Evolutionary conservation across 495 filamentous ascomycete genomes (phyloP).

Genomic region (Aspergillus homomorphus): DNA sequence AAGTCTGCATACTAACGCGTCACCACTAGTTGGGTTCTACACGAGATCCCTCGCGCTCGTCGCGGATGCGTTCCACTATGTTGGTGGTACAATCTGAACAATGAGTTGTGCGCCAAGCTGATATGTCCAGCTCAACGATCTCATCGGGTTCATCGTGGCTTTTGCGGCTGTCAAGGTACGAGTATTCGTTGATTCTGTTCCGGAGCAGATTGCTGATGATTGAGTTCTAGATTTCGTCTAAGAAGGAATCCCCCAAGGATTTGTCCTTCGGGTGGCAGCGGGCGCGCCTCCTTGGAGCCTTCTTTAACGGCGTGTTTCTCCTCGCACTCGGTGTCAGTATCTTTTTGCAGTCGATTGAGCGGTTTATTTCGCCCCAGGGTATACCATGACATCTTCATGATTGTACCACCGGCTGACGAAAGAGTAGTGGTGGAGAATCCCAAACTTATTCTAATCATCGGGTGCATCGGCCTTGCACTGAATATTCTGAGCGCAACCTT

Average conservation of each 20-base stretch:
- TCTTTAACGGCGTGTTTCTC: slow-evolving; percentile 88
- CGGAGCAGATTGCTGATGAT: neutral
- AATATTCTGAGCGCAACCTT: slow-evolving; percentile 72
- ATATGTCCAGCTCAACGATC: slow-evolving; percentile 69
- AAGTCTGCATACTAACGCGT: slow-evolving; percentile 12
- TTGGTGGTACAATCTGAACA: slow-evolving; percentile 39
- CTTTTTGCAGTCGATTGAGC: slow-evolving; percentile 80
- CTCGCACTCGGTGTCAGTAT: slow-evolving; percentile 85
- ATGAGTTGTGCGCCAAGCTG: no score
- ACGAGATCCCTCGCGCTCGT: slow-evolving; percentile 84
- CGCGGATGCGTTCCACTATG: slow-evolving; percentile 93
- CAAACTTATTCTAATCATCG: slow-evolving; percentile 71
- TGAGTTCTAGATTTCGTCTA: slow-evolving; percentile 27
- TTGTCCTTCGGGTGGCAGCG: slow-evolving; percentile 68
- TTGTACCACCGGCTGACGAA: slow-evolving; percentile 14
- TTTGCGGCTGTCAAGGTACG: slow-evolving; percentile 77
- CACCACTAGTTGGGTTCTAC: slow-evolving; percentile 59
- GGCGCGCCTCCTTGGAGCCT: slow-evolving; percentile 80
- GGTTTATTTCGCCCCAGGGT: slow-evolving; percentile 59
- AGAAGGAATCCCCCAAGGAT: slow-evolving; percentile 26
- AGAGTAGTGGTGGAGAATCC: slow-evolving; percentile 16
- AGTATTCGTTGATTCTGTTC: neutral
- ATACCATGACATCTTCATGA: neutral
- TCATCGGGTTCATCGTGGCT: slow-evolving; percentile 80
- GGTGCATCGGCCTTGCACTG: slow-evolving; percentile 70